Evolutionary conservation across 2,329 filamentous ascomycete genomes (phyloP).

Genomic region (Dactylella cylindrospora): DNA sequence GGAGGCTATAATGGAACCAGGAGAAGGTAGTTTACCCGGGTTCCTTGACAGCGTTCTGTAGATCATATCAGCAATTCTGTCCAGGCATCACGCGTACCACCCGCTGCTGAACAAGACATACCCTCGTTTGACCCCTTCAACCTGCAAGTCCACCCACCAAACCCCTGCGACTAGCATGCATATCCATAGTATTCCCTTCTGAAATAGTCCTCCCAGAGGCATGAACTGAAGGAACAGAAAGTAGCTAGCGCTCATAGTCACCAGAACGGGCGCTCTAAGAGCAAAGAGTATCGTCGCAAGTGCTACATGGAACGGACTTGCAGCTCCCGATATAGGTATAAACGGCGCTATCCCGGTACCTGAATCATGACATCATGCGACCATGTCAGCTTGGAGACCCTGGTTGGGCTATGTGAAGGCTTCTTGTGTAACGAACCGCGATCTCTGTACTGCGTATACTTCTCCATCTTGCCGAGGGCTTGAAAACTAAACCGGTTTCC

Average conservation of each 20-base stretch:
- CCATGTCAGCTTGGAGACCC: constrained; percentile 44
- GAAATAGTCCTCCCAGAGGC: constrained; percentile 67
- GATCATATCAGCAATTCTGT: neutral
- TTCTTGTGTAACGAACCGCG: constrained; percentile 63
- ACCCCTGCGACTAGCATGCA: constrained; percentile 86
- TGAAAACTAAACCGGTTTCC: too few species aligned
- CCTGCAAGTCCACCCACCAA: constrained; percentile 98
- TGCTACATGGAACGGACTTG: constrained; percentile 64
- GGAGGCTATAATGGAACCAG: constrained; percentile 79
- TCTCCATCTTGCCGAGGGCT: constrained; percentile 69
- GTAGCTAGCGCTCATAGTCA: constrained; percentile 68
- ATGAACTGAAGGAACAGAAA: constrained; percentile 82
- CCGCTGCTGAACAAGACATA: constrained; percentile 52
- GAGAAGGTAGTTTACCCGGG: constrained; percentile 73
- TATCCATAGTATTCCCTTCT: constrained; percentile 84
- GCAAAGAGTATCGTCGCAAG: constrained; percentile 73
- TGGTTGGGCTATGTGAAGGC: too few species aligned
- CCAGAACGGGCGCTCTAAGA: constrained; percentile 75
- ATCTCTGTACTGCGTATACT: constrained; percentile 90
- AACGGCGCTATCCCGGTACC: constrained; percentile 96
- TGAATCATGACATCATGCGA: constrained; percentile 54
- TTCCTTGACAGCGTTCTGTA: constrained; percentile 69
- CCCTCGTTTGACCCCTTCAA: constrained; percentile 93
- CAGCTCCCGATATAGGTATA: constrained; percentile 72
- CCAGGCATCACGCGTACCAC: too few species aligned